phyloP scores from a whole-genome alignment of 2,329 filamentous ascomycete species.

The Xylaria sp. region DNA sequence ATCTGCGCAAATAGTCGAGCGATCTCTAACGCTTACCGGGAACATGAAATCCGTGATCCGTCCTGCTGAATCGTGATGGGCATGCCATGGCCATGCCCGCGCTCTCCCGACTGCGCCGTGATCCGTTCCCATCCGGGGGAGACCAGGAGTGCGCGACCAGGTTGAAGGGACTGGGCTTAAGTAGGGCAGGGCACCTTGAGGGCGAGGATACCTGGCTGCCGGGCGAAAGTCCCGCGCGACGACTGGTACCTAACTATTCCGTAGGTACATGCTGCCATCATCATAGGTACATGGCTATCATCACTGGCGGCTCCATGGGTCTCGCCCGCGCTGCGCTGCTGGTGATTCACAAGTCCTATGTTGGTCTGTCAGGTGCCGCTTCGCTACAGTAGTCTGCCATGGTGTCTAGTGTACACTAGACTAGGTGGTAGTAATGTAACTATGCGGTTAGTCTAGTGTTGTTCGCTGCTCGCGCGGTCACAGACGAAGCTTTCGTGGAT shows the following conservation, averaged over 20 bases:
- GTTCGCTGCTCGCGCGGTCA: constrained; percentile 21
- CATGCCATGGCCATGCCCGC: constrained; percentile 13
- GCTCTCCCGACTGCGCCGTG: constrained; percentile 14
- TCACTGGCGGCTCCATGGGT: constrained; percentile 3
- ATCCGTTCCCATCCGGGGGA: constrained; percentile 17
- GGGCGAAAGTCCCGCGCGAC: not conserved
- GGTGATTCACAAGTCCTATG: constrained; percentile 10
- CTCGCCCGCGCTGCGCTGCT: constrained; percentile 9
- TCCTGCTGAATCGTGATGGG: constrained; percentile 4
- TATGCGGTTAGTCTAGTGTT: constrained; percentile 3
- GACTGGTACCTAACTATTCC: not conserved
- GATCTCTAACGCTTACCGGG: not conserved
- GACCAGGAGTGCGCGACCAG: constrained; percentile 16
- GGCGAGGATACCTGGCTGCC: not conserved
- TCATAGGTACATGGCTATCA: not conserved
- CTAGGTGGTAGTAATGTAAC: not conserved
- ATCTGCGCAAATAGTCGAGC: not conserved
- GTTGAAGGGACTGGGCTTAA: not conserved
- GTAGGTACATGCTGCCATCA: not conserved
- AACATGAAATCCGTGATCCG: too few relatives aligned
- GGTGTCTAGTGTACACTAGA: not conserved
- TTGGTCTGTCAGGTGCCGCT: constrained; percentile 25
- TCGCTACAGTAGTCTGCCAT: constrained; percentile 12
- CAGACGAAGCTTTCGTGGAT: constrained; percentile 26
- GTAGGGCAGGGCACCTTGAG: not conserved